Evolutionary conservation across 495 filamentous ascomycete genomes (phyloP), one percentile per base, ranked within the genome.

Genomic region (Podospora didyma): DNA sequence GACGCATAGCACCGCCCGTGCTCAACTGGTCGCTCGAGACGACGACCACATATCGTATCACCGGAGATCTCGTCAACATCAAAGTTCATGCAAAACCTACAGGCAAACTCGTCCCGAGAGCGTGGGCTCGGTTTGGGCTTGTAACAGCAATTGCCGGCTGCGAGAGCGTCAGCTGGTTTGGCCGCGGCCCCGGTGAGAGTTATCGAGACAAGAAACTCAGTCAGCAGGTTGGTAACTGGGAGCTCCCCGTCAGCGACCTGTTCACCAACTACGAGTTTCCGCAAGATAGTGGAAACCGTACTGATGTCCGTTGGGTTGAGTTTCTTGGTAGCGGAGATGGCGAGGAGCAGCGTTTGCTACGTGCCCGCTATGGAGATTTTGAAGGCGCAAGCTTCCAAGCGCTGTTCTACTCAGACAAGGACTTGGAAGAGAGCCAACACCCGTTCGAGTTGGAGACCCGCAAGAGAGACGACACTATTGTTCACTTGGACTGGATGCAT

Each of bases 211-310:
- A 77, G 69, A 86, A 87, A 62, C 61, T 71, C 2, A 75, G 83
- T 17, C 83, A 86, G 59, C 65, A 64, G 19, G 53, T 87, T 4
- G 83, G 83, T 7, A 69, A 75, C 3, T 86, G 79, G 71, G 69
- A 73, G 9, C 44, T 19, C 46, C 24, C 59, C 1, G 60, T 73
- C 9, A 75, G 78, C 23, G 70, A 78, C 2, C 64, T 88, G 21
- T 80, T 76, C 46, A 74, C 75, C 4, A 67, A 76, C 11, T 89
- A 88, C 62, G 86, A 89, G 54, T 82, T 82, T 46, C 86, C 86
- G 11, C 86, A 89, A 63, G 86, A 89, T 39, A 75, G 67, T 24
- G 83, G 83, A 0, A 86, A 87, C 58, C 63, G 85, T n/a, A 81
- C 79, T 5, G 86, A 87, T 53, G 79, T 79, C 4, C 62, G 79